Evolutionary conservation across 805 yeast species (phyloP).

Genomic region (Candida ficus): DNA sequence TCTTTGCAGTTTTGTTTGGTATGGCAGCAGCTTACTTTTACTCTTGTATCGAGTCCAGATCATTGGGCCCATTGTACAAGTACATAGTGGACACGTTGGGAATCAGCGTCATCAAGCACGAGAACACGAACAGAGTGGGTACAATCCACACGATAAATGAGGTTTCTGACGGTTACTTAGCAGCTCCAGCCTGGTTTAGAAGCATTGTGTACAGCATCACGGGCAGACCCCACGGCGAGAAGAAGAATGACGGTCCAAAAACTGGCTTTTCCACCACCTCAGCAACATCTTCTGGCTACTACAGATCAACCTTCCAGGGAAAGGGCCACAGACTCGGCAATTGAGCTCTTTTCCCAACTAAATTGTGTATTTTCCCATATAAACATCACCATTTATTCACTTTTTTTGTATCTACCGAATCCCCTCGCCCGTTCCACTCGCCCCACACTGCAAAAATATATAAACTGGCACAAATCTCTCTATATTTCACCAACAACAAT

Average conservation of each 20-base stretch:
- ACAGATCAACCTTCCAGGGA: conserved; percentile 28
- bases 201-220: conserved; percentile 21
- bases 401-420: no score
- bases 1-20: conserved; percentile 42
- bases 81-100: conserved; percentile 20
- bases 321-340: conserved; percentile 35
- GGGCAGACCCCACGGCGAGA: conserved; percentile 10
- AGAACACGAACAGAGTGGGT: conserved; percentile 27
- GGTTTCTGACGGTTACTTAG: conserved; percentile 47
- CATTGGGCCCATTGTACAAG: conserved; percentile 39
- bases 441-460: conserved; percentile 8
- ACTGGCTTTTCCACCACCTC: conserved; percentile 1
- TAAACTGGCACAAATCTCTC: no score
- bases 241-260: conserved; percentile 11
- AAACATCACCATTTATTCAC: background rate
- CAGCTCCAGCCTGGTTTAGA: conserved; percentile 47
- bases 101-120: conserved; percentile 17
- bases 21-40: conserved; percentile 52
- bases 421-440: conserved; percentile 5
- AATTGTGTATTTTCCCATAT: no score
- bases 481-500: no score
- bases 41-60: conserved; percentile 53
- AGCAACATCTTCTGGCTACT: conserved; percentile 12
- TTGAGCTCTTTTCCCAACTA: no score
- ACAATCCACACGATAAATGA: conserved; percentile 27